Evolutionary conservation across 2,329 filamentous ascomycete genomes (phyloP), one percentile per base, ranked within the genome.

Genomic region (Colletotrichum destructivum): DNA sequence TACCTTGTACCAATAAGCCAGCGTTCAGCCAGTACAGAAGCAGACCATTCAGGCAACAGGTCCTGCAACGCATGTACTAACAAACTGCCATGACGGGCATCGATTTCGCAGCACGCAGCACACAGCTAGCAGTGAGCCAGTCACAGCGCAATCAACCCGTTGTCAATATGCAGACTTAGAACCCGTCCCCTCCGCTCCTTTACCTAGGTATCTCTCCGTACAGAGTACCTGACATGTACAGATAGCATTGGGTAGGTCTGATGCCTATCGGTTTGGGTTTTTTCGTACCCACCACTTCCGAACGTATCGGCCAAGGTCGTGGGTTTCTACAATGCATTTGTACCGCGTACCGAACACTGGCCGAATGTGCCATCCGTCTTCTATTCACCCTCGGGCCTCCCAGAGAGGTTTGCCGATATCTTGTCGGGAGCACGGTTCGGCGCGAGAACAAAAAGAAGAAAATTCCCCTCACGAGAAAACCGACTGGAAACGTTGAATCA

Each of bases 61-160:
- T 56, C 4, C 54, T 40, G 12, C 35, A 42, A n/a, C 13, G 13
- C 54, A 23, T 55, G 51, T 31, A 31, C 23, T 8, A 16, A 31
- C 31, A 2, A 15, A 55, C 35, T 38, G 31, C 26, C 52, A 35
- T 26, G 5, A 35, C 26, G 26, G n/a, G 23, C 9, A 35, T 21
- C 7, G 52, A 18, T 31, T 13, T 55, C 9, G 13, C 5, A n/a
- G 31, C 9, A 21, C 16, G 55, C 5, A n/a, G 31, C 4, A 21
- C 16, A 38, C 38, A 59, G 57, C 57, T 31, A 16, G 49, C 11
- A 63, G 21, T 62, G 21, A 23, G 12, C 38, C 51, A 54, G 62
- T 55, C 16, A 56, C 40, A 54, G 44, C 40, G 15, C 42, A 49
- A 26, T 26, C 40, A 59, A 49, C 16, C 38, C 42, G n/a, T 62